These are phyloP conservation scores for Protomyces inouyei DNA, from an alignment of 1,139 yeast genomes.

Conservation along the genomic window DNA sequence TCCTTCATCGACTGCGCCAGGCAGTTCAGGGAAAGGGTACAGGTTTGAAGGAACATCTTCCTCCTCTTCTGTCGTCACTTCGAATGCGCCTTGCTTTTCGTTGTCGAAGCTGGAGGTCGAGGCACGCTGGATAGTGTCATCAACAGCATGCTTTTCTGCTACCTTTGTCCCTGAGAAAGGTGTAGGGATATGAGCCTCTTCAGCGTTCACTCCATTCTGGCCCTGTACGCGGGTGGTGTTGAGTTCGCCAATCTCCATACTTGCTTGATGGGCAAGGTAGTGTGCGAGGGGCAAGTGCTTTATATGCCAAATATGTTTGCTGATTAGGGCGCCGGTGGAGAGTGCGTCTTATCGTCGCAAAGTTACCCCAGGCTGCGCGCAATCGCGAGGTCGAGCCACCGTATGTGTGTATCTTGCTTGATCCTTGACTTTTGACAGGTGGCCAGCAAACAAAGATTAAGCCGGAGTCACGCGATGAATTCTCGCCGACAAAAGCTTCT, in stretches of 20 bases:
- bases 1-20: slow-evolving; percentile 19
- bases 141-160: slow-evolving; percentile 1
- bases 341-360: no score
- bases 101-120: background rate
- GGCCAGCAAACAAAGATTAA: no score
- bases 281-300: background rate
- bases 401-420: no score
- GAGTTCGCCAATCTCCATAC: slow-evolving; percentile 26
- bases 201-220: slow-evolving; percentile 11
- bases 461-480: no score
- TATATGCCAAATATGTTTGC: no score
- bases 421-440: no score
- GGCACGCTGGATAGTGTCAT: background rate
- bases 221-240: slow-evolving; percentile 16
- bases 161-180: slow-evolving; percentile 13
- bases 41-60: slow-evolving; percentile 15
- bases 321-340: no score
- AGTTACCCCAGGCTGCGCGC: no score
- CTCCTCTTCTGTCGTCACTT: slow-evolving; percentile 8
- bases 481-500: no score
- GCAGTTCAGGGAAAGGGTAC: slow-evolving; percentile 25
- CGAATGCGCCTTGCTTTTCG: slow-evolving; percentile 18
- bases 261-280: background rate
- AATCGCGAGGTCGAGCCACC: no score
- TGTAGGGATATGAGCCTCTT: slow-evolving; percentile 15